Percentiles rank a stretch among this genome's conserved stretches.
Conservation (phyloP, 257 asterid genomes). For the Striga asiatica region DNA sequence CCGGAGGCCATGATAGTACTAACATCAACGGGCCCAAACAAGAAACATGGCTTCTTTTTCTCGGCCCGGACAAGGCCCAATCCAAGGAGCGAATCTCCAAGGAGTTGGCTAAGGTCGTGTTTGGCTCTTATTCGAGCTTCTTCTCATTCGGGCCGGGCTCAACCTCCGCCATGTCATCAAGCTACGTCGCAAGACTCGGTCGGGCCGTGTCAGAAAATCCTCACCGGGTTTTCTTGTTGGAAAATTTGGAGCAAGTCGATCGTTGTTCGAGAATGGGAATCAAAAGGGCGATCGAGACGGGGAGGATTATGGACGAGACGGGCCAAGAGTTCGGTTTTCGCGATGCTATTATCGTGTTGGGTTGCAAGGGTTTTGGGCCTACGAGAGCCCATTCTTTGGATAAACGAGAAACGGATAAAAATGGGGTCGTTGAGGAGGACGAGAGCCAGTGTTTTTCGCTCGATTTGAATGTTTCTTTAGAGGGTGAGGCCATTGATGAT, state of each 20-base stretch:
- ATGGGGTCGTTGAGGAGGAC: conserved; percentile 7
- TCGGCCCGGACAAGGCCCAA: conserved; percentile 30
- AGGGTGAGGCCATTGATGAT: no score
- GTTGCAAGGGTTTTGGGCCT: conserved; percentile 40
- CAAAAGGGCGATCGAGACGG: conserved; percentile 51
- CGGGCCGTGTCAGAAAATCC: conserved; percentile 37
- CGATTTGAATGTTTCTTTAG: conserved; percentile 60
- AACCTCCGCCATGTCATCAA: conserved; percentile 18
- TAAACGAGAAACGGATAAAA: conserved; percentile 18
- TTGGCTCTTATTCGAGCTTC: conserved; percentile 50
- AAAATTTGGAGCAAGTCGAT: conserved; percentile 50
- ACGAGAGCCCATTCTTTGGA: conserved; percentile 25
- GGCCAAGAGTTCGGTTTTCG: conserved; percentile 48
- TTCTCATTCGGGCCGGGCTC: conserved; percentile 31
- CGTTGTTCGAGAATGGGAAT: conserved; percentile 29
- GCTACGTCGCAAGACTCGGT: conserved; percentile 37
- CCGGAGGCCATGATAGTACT: not conserved
- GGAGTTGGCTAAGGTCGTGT: conserved; percentile 62
- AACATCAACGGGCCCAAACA: conserved; percentile 21
- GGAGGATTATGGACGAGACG: conserved; percentile 20
- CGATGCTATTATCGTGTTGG: conserved; percentile 61
- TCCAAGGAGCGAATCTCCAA: conserved; percentile 52
- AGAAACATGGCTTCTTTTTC: conserved; percentile 70
- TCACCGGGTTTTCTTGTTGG: conserved; percentile 54
- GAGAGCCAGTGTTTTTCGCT: conserved; percentile 20